Evolutionary conservation across 495 filamentous ascomycete genomes (phyloP), one percentile per base, ranked within the genome.

Genomic region (Penicillium daleae): DNA sequence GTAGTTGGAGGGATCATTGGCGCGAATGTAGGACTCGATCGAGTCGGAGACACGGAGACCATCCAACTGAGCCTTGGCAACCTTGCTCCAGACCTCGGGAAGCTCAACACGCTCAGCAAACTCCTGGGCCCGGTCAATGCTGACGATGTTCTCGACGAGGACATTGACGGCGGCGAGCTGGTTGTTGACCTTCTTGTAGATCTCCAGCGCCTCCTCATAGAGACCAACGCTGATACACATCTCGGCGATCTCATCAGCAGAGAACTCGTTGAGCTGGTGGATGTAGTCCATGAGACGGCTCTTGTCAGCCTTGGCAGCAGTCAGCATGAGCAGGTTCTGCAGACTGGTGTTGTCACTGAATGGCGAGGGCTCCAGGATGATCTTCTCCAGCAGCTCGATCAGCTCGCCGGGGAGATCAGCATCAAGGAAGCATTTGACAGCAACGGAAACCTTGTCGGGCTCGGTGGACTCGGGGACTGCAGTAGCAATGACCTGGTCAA

Each of bases 311-410:
- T 96, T 97, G 65, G 94, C 92, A 32, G 96, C 95, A 50, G 96
- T 99, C 68, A 97, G 87, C 81, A 99, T 97, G 61, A 99, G 83
- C 59, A 99, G 80, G 73, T 98, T 99, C 74, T 99, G 96, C 64
- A 99, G 84, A 74, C 90, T 97, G 66, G 89, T 85, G 76, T 98
- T 98, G 80, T 99, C 96, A 66, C 91, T 97, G 83, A 99, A 98
- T 26, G 91, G 89, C 10, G 93, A 96, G 19, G 96, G 96, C 78
- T 99, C 96, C 22, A 99, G 84, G 53, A 99, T 95, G 62, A 99
- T 99, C 88, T 99, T 99, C 80, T 99, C 96, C 13, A 99, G 85
- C 44, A 99, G 86, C 76, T 99, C 96, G 62, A 99, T 97, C 39
- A 99, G 82, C 79, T 99, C 96, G 31, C 87, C 89, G 7, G 96